phyloP scores from a whole-genome alignment of 176 grass and related monocot genomes.

The Areca catechu region DNA sequence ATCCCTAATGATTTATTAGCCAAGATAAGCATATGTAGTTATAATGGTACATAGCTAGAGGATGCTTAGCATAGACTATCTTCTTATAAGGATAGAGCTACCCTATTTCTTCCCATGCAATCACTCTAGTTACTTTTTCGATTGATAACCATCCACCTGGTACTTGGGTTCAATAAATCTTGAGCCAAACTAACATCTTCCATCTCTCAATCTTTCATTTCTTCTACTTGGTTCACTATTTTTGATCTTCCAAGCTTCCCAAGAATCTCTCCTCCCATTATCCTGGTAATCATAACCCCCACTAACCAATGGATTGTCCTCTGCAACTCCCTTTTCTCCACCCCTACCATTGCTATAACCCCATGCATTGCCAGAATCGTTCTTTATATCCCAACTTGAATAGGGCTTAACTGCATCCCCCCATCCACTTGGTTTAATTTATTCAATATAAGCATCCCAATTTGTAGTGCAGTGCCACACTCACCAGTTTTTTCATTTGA shows the following conservation, averaged over 20 bases:
- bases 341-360: slow-evolving; percentile 15
- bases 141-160: slow-evolving; percentile 7
- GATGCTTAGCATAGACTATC: too few relatives aligned
- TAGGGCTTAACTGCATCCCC: slow-evolving; percentile 10
- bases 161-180: slow-evolving; percentile 49
- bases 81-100: slow-evolving; percentile 15
- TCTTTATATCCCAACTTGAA: slow-evolving; percentile 26
- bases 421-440: slow-evolving; percentile 20
- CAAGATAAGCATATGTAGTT: too few relatives aligned
- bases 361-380: too few relatives aligned
- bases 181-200: slow-evolving; percentile 23
- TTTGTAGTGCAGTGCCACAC: slow-evolving; percentile 23
- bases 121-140: slow-evolving; percentile 28
- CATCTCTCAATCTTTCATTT: slow-evolving; percentile 30
- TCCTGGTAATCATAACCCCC: slow-evolving; percentile 3
- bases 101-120: slow-evolving; percentile 28
- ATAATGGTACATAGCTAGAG: slow-evolving; percentile 9
- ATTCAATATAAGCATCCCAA: slow-evolving; percentile 29
- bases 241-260: slow-evolving; percentile 27
- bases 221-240: slow-evolving; percentile 25
- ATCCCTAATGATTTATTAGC: too few relatives aligned
- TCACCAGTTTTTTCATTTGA: too few relatives aligned
- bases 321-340: slow-evolving; percentile 19
- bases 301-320: slow-evolving; percentile 22
- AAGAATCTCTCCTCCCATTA: slow-evolving; percentile 17